phyloP scores from a whole-genome alignment of 768 basidiomycete genomes.

The Naganishia antarctica region DNA sequence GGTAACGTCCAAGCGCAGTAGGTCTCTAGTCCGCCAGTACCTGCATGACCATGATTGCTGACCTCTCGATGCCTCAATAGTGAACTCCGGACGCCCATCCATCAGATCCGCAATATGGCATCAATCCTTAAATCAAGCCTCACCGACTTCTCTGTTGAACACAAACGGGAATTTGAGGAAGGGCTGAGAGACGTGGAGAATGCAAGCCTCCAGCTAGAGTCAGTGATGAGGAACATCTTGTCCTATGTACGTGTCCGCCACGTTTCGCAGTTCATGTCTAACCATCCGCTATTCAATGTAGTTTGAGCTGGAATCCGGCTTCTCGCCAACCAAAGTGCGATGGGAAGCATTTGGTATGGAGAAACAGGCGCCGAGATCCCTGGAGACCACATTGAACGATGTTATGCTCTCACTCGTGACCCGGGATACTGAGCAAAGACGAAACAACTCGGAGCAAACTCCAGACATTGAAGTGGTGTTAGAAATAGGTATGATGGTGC shows the following conservation, averaged over 20 bases:
- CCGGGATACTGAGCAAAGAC: slow-evolving; percentile 31
- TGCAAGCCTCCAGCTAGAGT: slow-evolving; percentile 40
- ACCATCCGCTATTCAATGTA: too few relatives aligned
- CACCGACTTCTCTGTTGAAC: slow-evolving; percentile 34
- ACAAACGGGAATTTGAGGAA: slow-evolving; percentile 18
- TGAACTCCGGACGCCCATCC: slow-evolving; percentile 44
- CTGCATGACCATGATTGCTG: background rate
- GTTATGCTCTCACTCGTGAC: slow-evolving; percentile 35
- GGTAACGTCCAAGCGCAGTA: slow-evolving; percentile 46
- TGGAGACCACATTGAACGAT: slow-evolving; percentile 42
- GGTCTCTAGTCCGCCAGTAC: slow-evolving; percentile 24
- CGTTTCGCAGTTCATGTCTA: too few relatives aligned
- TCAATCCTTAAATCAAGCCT: slow-evolving; percentile 38
- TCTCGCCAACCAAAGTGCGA: slow-evolving; percentile 3
- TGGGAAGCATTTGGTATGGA: slow-evolving; percentile 19
- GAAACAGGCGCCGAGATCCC: slow-evolving; percentile 27
- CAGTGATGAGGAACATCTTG: slow-evolving; percentile 47
- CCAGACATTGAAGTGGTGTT: slow-evolving; percentile 40
- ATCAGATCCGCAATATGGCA: slow-evolving; percentile 45
- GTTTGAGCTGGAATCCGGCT: slow-evolving; percentile 13
- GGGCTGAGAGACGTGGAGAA: slow-evolving; percentile 44
- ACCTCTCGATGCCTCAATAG: slow-evolving; percentile 25
- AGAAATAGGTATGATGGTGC: slow-evolving; percentile 32
- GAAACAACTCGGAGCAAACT: slow-evolving; percentile 30
- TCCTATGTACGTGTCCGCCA: slow-evolving; percentile 36